phyloP scores from a whole-genome alignment of 768 basidiomycete species.

The Serendipita sp. region DNA sequence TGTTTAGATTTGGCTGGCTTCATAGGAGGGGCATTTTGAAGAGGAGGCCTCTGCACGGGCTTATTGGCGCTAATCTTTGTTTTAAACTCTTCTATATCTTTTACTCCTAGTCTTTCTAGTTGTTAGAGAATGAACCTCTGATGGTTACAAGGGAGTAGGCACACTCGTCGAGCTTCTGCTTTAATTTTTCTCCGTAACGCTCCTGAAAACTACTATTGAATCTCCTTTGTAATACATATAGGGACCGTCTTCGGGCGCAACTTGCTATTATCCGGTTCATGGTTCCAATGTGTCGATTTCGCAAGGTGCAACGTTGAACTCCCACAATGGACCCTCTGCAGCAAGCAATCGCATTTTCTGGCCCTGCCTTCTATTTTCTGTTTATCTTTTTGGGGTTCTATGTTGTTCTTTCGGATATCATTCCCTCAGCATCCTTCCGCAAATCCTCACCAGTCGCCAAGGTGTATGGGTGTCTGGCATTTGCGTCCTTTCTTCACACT shows the following conservation, averaged over 20 bases:
- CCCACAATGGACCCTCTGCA: neutral
- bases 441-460: neutral
- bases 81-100: slow-evolving; percentile 24
- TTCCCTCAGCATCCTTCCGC: slow-evolving; percentile 5
- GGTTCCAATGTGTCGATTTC: neutral
- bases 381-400: slow-evolving; percentile 19
- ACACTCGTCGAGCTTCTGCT: slow-evolving; percentile 47
- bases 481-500: slow-evolving; percentile 26
- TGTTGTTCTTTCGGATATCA: slow-evolving; percentile 16
- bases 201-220: neutral
- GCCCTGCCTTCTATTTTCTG: slow-evolving; percentile 20
- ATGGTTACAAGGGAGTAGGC: slow-evolving; percentile 14
- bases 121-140: slow-evolving; percentile 12
- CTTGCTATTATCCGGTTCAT: neutral
- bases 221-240: neutral
- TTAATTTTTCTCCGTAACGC: slow-evolving; percentile 51
- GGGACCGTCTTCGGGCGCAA: neutral
- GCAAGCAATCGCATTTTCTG: neutral
- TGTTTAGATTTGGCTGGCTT: slow-evolving; percentile 18
- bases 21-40: slow-evolving; percentile 21
- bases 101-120: slow-evolving; percentile 24
- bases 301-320: neutral
- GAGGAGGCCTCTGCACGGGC: neutral
- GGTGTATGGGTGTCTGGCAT: slow-evolving; percentile 21
- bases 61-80: slow-evolving; percentile 14